phyloP scores from a whole-genome alignment of 176 grass and related monocot genomes.

The Aegilops bicornis region DNA sequence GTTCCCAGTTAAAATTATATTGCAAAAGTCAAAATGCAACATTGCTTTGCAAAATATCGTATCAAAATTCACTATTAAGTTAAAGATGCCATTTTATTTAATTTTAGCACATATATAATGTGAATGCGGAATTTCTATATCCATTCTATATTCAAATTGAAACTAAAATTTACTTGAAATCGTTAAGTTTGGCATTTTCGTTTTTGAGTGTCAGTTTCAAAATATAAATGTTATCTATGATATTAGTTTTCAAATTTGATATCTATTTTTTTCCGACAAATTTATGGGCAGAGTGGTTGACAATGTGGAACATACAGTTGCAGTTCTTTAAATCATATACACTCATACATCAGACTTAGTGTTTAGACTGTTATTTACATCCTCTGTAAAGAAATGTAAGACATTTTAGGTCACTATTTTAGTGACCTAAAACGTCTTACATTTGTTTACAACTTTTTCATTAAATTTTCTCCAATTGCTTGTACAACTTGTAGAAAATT shows the following conservation, averaged over 20 bases:
- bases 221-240: not conserved
- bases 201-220: not conserved
- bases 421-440: too few relatives aligned
- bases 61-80: not conserved
- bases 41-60: not conserved
- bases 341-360: conserved; percentile 3
- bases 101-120: not conserved
- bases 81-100: not conserved
- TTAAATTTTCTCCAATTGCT: not conserved
- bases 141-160: not conserved
- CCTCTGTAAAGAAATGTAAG: too few relatives aligned
- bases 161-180: not conserved
- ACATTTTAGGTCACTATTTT: too few relatives aligned
- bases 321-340: not conserved
- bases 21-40: not conserved
- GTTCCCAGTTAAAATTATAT: not conserved
- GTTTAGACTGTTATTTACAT: conserved; percentile 21
- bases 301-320: not conserved
- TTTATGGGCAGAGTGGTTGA: not conserved
- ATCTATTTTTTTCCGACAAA: not conserved
- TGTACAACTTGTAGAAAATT: not conserved
- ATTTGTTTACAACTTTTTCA: not conserved
- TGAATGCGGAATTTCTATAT: not conserved
- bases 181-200: conserved; percentile 3
- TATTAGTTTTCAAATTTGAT: not conserved